Evolutionary conservation across 306 rosid genomes (phyloP).

Genomic region (Malus domestica): ASM211411v1 NC_041802.1:15731501-15732000

Average conservation of each 20-base stretch:
- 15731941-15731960: no score
- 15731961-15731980: not conserved
- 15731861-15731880: no score
- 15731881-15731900: no score
- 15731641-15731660: not conserved
- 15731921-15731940: not conserved
- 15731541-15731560: not conserved
- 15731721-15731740: no score
- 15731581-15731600: not conserved
- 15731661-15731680: not conserved
- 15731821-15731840: not conserved
- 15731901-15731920: no score
- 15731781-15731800: fast-evolving
- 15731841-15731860: not conserved
- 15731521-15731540: not conserved
- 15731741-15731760: no score
- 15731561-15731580: not conserved
- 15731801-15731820: fast-evolving
- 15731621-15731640: not conserved
- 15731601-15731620: not conserved
- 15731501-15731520: not conserved
- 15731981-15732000: not conserved
- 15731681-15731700: no score
- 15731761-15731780: no score
- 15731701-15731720: no score